Conservation (phyloP, 148 eudicot genomes). For the Heliosperma pusillum region DNA sequence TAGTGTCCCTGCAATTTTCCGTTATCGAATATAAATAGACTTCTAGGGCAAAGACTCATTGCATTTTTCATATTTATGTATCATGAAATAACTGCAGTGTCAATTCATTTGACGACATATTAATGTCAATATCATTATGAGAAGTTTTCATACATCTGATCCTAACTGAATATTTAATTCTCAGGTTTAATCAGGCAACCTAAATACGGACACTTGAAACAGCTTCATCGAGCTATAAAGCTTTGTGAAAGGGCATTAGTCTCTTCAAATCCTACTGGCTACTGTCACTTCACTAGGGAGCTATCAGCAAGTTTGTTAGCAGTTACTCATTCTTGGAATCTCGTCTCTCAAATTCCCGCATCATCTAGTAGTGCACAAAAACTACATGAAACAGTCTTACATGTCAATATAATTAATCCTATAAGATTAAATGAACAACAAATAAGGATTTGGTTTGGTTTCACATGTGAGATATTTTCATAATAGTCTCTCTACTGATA, state of each 20-base stretch:
- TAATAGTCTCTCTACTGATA: background rate
- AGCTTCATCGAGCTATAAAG: slow-evolving; percentile 82
- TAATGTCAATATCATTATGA: background rate
- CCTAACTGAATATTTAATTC: slow-evolving; percentile 4
- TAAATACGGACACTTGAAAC: slow-evolving; percentile 72
- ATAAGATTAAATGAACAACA: background rate
- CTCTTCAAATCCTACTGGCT: slow-evolving; percentile 58
- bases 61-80: too few relatives aligned
- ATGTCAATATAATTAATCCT: background rate
- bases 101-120: too few relatives aligned
- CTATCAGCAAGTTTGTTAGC: slow-evolving; percentile 47
- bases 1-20: background rate
- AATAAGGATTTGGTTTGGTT: background rate
- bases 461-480: too few relatives aligned
- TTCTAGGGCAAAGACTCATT: background rate
- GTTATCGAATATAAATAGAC: background rate
- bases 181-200: slow-evolving; percentile 83
- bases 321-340: background rate
- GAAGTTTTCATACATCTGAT: background rate
- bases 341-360: background rate
- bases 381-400: background rate
- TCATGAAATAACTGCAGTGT: too few relatives aligned
- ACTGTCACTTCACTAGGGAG: slow-evolving; percentile 53
- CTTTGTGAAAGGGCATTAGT: slow-evolving; percentile 66
- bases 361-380: background rate